Percentiles rank a stretch among this genome's conserved stretches.
phyloP scores from a whole-genome alignment of 805 yeast genomes.

The Saccharomycopsis amapae region DNA sequence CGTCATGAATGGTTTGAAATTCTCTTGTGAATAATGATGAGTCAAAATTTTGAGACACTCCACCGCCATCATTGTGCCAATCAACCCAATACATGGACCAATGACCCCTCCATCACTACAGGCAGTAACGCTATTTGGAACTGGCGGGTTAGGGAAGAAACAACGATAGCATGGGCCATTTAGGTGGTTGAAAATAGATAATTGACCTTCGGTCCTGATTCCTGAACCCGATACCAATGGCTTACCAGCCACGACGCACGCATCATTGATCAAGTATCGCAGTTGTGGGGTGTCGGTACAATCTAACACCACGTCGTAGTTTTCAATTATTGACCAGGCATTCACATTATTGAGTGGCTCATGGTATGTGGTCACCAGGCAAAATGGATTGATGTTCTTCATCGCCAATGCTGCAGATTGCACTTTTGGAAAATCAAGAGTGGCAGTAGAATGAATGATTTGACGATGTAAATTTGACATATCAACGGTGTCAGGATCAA shows the following conservation, averaged over 20 bases:
- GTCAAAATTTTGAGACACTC: conserved; percentile 75
- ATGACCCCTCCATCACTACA: conserved; percentile 92
- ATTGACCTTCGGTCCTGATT: conserved; percentile 83
- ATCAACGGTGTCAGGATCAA: conserved; percentile 84
- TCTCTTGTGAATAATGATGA: conserved; percentile 41
- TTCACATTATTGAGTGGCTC: conserved; percentile 45
- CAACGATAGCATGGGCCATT: conserved; percentile 93
- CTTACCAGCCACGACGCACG: conserved; percentile 57
- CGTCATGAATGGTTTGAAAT: conserved; percentile 62
- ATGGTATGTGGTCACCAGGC: conserved; percentile 46
- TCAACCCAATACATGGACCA: conserved; percentile 92
- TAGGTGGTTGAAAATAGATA: conserved; percentile 64
- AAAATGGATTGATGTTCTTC: conserved; percentile 57
- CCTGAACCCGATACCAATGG: conserved; percentile 92
- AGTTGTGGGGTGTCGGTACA: conserved; percentile 93
- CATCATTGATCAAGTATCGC: conserved; percentile 81
- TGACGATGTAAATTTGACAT: conserved; percentile 85
- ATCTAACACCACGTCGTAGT: conserved; percentile 75
- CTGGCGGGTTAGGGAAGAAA: conserved; percentile 85
- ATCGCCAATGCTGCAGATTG: conserved; percentile 65
- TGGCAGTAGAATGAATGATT: conserved; percentile 61
- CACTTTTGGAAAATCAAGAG: conserved; percentile 66
- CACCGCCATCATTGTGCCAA: conserved; percentile 84
- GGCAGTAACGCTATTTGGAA: conserved; percentile 70
- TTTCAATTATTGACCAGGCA: conserved; percentile 52